Percentiles rank a stretch among this genome's conserved stretches.
phyloP scores from a whole-genome alignment of 2,329 filamentous ascomycete genomes.

The Cladophialophora psammophila region DNA sequence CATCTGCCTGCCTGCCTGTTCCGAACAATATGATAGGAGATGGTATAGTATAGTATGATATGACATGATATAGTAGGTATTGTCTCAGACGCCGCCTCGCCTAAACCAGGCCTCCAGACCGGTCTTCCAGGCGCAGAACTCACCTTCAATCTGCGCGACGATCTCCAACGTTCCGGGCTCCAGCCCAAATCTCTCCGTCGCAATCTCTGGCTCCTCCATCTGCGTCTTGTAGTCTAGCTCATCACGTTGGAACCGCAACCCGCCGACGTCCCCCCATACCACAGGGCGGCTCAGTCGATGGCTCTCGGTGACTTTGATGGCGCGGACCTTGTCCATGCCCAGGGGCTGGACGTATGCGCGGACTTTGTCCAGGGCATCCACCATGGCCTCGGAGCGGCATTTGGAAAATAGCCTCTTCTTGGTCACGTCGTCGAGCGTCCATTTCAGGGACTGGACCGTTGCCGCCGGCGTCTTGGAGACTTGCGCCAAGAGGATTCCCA shows the following conservation, averaged over 20 bases:
- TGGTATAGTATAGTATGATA: neutral
- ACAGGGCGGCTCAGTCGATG: neutral
- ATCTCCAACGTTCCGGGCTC: constrained; percentile 23
- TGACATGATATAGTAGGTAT: neutral
- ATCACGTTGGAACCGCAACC: constrained; percentile 6
- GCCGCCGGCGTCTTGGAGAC: constrained; percentile 23
- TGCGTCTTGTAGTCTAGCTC: neutral
- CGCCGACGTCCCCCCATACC: constrained; percentile 11
- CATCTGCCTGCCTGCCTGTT: too few relatives aligned
- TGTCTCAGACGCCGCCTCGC: constrained; percentile 20
- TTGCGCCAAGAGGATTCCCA: constrained; percentile 19
- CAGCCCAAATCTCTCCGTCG: constrained; percentile 17
- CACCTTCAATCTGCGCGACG: constrained; percentile 21
- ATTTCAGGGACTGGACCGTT: constrained; percentile 17
- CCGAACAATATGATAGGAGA: too few relatives aligned
- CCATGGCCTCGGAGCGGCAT: constrained; percentile 19
- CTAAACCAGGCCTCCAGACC: constrained; percentile 28
- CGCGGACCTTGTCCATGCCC: constrained; percentile 27
- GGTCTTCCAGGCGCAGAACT: constrained; percentile 27
- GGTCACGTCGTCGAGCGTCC: constrained; percentile 22
- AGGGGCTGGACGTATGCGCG: constrained; percentile 22
- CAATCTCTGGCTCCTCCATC: neutral
- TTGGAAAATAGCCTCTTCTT: neutral
- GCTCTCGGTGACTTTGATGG: constrained; percentile 17
- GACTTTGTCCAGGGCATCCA: constrained; percentile 27